Base-by-base conservation (phyloP, 768 basidiomycete species). In the Russula abietina region DNA sequence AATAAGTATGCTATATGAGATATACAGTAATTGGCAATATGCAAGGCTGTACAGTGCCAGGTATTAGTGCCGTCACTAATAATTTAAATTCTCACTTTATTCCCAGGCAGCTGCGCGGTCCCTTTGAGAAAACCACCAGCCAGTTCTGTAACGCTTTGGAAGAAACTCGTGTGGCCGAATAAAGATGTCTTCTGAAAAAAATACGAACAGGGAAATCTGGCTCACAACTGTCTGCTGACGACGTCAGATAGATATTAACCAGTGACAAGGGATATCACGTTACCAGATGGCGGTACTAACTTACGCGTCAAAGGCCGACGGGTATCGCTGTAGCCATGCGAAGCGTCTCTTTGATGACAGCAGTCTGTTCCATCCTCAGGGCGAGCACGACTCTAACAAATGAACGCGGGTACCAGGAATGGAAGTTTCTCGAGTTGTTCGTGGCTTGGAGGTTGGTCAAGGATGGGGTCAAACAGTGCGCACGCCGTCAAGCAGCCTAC, bases 11-110 rank as follows among this genome's bases (percentile, higher is more conserved):
- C 69, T 14, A 70, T 50, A 58, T 28, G 24, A 70, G 59, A 49
- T 69, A 64, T 5, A n/a, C n/a, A n/a, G n/a, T n/a, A 71, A 32
- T 46, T 69, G 59, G 57, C 65, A 64, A 55, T 65, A 69, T 7
- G 64, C 68, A 24, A 61, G 45, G 49, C 69, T 70, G 55, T 19
- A 17, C 6, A n/a, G 22, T 19, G 7, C 16, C n/a, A 30, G 19
- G 28, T 2, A 28, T 49, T 6, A 30, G 17, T 10, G 7, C 2
- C 36, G 1, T 53, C 33, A 61, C 28, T 5, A 49, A n/a, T 30
- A 12, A 2, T 9, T 12, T 14, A 2, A 24, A 5, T 53, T 4
- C 55, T 64, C 7, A 69, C 68, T 69, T 69, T 16, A 66, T 66
- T 17, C 67, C 68, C 3, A 68, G 57, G 41, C 68, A 69, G 22